Conservation (phyloP, 2,329 filamentous ascomycete species). For the Cryphonectria parasitica region DNA sequence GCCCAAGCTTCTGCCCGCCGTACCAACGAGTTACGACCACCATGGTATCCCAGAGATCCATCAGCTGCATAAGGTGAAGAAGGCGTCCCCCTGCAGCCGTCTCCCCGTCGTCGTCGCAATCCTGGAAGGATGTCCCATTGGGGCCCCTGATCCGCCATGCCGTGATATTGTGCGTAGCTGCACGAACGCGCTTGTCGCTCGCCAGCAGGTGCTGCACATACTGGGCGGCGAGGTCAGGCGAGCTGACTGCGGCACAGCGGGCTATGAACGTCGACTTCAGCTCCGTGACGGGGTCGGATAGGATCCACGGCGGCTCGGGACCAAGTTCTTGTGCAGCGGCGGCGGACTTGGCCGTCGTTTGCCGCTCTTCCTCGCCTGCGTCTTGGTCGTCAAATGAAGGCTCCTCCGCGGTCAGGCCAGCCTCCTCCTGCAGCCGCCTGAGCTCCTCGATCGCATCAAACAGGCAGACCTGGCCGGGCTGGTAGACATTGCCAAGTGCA, state of each 20-base stretch:
- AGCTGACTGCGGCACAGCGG: constrained; percentile 70
- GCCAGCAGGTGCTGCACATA: constrained; percentile 77
- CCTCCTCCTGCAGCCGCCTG: constrained; percentile 47
- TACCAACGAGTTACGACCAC: constrained; percentile 97
- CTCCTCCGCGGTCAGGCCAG: constrained; percentile 31
- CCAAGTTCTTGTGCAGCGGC: constrained; percentile 26
- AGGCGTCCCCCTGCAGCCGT: constrained; percentile 85
- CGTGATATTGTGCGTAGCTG: constrained; percentile 92
- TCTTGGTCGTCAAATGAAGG: constrained; percentile 29
- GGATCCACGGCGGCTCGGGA: constrained; percentile 64
- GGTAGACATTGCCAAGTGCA: constrained; percentile 69
- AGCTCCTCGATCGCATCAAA: constrained; percentile 89
- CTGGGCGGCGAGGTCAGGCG: constrained; percentile 69
- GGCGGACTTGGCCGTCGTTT: not conserved
- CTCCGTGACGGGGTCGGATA: constrained; percentile 76
- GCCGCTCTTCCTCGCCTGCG: constrained; percentile 27
- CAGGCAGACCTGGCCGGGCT: constrained; percentile 77
- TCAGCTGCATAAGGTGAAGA: constrained; percentile 89
- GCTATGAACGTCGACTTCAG: constrained; percentile 89
- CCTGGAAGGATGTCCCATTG: constrained; percentile 68
- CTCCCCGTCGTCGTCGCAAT: constrained; percentile 96
- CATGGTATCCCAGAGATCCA: constrained; percentile 91
- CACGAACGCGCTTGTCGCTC: constrained; percentile 81
- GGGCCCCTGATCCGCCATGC: constrained; percentile 82
- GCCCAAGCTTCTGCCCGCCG: constrained; percentile 86